Conservation (phyloP, 257 asterid genomes). For the Nicotiana undulata region DNA sequence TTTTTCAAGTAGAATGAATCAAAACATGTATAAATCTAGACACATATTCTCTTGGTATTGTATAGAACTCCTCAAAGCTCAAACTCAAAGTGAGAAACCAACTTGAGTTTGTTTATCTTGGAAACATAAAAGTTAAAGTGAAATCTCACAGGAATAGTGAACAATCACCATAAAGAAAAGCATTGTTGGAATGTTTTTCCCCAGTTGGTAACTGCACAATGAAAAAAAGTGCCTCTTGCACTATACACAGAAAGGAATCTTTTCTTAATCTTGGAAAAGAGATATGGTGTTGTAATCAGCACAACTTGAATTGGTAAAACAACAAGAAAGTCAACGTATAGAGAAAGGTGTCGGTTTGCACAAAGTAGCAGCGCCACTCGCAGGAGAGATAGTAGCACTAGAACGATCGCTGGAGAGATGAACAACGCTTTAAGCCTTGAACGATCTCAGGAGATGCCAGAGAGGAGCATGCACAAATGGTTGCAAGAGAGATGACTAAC, state of each 20-base stretch:
- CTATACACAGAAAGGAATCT: not conserved
- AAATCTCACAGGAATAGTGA: not conserved
- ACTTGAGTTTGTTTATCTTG: not conserved
- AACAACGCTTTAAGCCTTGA: not conserved
- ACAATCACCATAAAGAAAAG: not conserved
- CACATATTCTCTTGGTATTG: not conserved
- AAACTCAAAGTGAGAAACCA: not conserved
- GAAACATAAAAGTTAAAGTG: not conserved
- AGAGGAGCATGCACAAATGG: not conserved
- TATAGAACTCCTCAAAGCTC: not conserved
- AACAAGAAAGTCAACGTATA: not conserved
- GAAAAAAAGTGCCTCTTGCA: not conserved
- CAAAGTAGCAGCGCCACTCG: not conserved
- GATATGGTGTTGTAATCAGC: not conserved
- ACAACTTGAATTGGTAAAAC: not conserved
- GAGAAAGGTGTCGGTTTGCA: not conserved
- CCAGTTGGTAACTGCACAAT: not conserved
- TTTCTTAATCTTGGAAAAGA: not conserved
- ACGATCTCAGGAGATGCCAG: not conserved
- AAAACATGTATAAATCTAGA: not conserved
- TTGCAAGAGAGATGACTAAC: not conserved
- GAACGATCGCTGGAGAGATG: not conserved
- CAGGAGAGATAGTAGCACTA: not conserved
- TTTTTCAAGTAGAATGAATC: not conserved
- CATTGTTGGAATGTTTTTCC: not conserved